phyloP scores from a whole-genome alignment of 805 yeast species.

The Nakazawaea sp. region DNA sequence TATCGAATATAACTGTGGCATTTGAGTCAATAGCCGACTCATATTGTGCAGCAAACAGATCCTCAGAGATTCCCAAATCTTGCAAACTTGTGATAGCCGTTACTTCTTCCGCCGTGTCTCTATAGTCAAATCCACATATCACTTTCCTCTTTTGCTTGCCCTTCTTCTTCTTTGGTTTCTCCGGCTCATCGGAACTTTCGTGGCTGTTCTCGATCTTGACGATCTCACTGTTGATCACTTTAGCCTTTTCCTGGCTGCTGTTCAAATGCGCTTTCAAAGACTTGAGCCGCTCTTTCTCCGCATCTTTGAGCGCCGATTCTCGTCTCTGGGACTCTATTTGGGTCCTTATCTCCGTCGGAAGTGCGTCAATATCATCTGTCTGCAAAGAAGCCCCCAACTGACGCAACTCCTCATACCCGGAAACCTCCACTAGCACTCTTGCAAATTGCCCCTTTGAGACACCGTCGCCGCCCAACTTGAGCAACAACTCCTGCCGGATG shows the following conservation, averaged over 20 bases:
- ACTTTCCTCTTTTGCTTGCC: constrained; percentile 30
- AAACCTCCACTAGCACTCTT: constrained; percentile 14
- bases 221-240: constrained; percentile 12
- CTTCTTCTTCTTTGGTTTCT: constrained; percentile 9
- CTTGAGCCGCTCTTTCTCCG: background rate
- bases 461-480: background rate
- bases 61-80: constrained; percentile 14
- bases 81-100: background rate
- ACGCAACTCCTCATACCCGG: constrained; percentile 16
- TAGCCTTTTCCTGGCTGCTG: constrained; percentile 28
- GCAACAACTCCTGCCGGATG: constrained; percentile 19
- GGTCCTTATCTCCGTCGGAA: constrained; percentile 1
- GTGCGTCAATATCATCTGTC: constrained; percentile 13
- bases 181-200: constrained; percentile 8
- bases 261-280: constrained; percentile 13
- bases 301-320: constrained; percentile 3
- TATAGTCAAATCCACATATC: constrained; percentile 44
- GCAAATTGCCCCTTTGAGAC: constrained; percentile 12
- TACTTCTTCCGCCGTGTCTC: background rate
- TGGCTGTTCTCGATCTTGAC: constrained; percentile 9
- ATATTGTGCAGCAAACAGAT: constrained; percentile 17
- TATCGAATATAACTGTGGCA: constrained; percentile 8
- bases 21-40: constrained; percentile 10
- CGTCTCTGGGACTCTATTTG: constrained; percentile 17
- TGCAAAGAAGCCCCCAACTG: constrained; percentile 36